Base-by-base conservation (phyloP, 2,329 filamentous ascomycete genomes). In the Colletotrichum neosansevieriae region DNA sequence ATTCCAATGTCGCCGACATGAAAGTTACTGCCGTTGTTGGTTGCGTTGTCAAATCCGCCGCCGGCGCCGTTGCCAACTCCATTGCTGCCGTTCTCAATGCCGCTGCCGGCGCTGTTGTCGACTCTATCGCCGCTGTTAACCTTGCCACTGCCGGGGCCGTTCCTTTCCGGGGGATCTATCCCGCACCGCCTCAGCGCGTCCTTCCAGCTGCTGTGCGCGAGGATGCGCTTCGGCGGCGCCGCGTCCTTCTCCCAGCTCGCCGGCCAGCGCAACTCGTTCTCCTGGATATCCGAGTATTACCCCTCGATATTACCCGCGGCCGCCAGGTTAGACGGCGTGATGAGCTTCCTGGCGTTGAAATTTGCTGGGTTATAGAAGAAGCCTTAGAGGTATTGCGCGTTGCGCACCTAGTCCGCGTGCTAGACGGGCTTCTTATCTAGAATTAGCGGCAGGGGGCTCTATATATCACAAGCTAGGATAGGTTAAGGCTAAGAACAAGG, bases 271-370 rank as follows among this genome's bases (percentile, higher is more conserved):
- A 19, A 17, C 11, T 47, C 44, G 21, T 47, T 47, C 7, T 47
- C 44, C 44, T 47, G 44, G 44, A 47, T n/a, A 19, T 47, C 44
- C 44, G 44, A 47, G 21, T 47, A 47, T n/a, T 19, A 47, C 44
- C n/a, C n/a, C 17, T 17, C n/a, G 44, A 47, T 47, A 19, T 17
- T 17, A 11, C 9, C 44, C 12, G 44, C 44, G 10, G 44, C 21
- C 21, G 44, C 44, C 7, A 47, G 11, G 19, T 47, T 17, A 11
- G 44, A 17, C 13, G 44, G 44, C 44, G 44, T 17, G 44, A 19
- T 11, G 11, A 47, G 10, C 17, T 47, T 47, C 44, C 44, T 47
- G 17, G 44, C 17, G 44, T 17, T 17, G 44, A 12, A 12, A 9
- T 19, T 17, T 6, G 44, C 44, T 17, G 2, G 2, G 9, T 47